Conservation (phyloP, 2,329 filamentous ascomycete genomes). For the Diplodia intermedia region DNA sequence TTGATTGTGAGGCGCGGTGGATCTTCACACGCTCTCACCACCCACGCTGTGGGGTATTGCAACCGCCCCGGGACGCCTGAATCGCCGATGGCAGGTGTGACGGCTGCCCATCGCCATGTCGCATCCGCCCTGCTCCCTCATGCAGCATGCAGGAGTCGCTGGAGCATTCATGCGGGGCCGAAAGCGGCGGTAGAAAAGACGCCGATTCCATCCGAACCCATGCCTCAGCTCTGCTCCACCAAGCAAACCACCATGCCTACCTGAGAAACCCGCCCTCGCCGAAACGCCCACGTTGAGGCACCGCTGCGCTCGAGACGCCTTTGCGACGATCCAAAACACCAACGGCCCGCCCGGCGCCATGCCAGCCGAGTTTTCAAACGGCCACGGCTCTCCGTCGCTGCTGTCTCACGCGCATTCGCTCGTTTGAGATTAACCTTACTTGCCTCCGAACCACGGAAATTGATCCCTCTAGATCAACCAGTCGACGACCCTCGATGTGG, state of each 20-base stretch:
- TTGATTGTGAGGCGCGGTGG: conserved; percentile 11
- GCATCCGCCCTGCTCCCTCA: background rate
- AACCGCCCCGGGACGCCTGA: background rate
- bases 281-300: background rate
- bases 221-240: background rate
- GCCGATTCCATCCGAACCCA: background rate
- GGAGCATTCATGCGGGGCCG: background rate
- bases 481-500: background rate
- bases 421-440: background rate
- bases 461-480: background rate
- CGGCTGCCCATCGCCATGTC: background rate
- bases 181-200: background rate
- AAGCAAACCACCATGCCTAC: background rate
- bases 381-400: background rate
- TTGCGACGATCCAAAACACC: conserved; percentile 8
- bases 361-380: background rate
- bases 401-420: background rate
- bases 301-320: background rate
- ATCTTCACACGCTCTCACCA: conserved; percentile 15
- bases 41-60: background rate
- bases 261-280: background rate
- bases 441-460: background rate
- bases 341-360: background rate
- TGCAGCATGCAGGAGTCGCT: background rate
- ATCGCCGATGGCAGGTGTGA: conserved; percentile 20